phyloP scores from a whole-genome alignment of 2,329 filamentous ascomycete species.

The Plectosphaerella sp. region DNA sequence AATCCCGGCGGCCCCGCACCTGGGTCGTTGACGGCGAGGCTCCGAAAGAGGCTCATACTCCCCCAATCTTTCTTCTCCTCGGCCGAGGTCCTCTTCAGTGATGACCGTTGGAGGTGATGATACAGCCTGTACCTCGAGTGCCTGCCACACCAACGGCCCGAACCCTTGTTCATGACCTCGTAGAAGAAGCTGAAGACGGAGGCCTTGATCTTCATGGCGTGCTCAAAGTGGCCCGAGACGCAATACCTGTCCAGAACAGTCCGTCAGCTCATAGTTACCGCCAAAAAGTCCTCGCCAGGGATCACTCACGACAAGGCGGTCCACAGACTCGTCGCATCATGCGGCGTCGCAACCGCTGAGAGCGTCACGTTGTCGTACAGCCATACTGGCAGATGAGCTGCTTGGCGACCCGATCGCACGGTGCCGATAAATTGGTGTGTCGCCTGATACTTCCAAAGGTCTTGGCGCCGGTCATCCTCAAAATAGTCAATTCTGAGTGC shows the following conservation, averaged over 20 bases:
- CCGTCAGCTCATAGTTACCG: background rate
- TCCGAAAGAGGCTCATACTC: background rate
- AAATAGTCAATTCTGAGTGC: too few relatives aligned
- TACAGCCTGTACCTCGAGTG: background rate
- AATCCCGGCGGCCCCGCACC: background rate
- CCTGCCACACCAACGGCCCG: background rate
- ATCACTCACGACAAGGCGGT: background rate
- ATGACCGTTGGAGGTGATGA: background rate
- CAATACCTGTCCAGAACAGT: background rate
- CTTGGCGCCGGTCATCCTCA: background rate
- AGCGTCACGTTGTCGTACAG: background rate
- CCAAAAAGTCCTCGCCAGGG: background rate
- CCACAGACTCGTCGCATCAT: background rate
- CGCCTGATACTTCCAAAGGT: background rate
- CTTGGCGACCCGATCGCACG: background rate
- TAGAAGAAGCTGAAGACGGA: background rate
- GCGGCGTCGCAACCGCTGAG: background rate
- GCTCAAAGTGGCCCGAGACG: background rate
- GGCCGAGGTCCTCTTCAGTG: background rate
- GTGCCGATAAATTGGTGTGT: background rate
- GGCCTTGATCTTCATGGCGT: background rate
- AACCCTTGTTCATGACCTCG: background rate
- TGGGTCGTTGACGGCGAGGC: background rate
- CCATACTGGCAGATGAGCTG: background rate
- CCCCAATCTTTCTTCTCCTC: background rate